phyloP scores from a whole-genome alignment of 305 asterid species.

The Solanum hybrid region DNA sequence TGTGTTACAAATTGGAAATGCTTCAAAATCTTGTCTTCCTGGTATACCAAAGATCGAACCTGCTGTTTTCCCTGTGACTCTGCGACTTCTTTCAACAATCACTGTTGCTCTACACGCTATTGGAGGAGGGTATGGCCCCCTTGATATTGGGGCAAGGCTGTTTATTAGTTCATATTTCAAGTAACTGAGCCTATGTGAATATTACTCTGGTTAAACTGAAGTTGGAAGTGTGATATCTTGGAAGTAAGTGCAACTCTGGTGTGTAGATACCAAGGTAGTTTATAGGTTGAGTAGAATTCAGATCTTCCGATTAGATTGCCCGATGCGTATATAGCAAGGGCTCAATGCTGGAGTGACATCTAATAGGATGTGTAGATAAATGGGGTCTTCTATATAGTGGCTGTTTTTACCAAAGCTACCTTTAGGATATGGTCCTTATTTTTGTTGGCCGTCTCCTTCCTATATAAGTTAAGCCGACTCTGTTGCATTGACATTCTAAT shows the following conservation, averaged over 20 bases:
- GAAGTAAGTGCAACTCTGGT: conserved; percentile 1
- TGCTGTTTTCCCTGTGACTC: conserved; percentile 65
- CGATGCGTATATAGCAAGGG: conserved; percentile 1
- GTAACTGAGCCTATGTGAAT: conserved; percentile 6
- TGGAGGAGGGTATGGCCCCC: conserved; percentile 79
- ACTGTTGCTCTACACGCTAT: conserved; percentile 68
- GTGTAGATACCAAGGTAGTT: conserved; percentile 16
- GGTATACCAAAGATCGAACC: conserved; percentile 28
- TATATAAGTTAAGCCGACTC: not conserved
- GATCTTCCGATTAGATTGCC: not conserved
- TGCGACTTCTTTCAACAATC: conserved; percentile 49
- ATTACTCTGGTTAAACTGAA: not conserved
- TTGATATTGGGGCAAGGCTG: conserved; percentile 64
- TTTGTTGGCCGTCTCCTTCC: conserved; percentile 21
- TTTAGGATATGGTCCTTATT: conserved; percentile 22
- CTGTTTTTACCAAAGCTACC: conserved; percentile 1
- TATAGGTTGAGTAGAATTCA: conserved; percentile 7
- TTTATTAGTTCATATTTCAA: conserved; percentile 54
- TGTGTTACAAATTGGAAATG: not conserved
- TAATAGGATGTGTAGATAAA: conserved; percentile 6
- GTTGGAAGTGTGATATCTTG: not conserved
- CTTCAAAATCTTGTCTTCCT: not conserved
- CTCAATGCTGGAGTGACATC: conserved; percentile 2
- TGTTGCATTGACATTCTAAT: not conserved
- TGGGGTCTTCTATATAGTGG: conserved; percentile 7